A percentile compares a stretch with the other conserved stretches of the same genome.
These are phyloP conservation scores for Umbilicus rupestris DNA, from an alignment of 164 flowering plant genomes.

Conservation along the genomic window DNA sequence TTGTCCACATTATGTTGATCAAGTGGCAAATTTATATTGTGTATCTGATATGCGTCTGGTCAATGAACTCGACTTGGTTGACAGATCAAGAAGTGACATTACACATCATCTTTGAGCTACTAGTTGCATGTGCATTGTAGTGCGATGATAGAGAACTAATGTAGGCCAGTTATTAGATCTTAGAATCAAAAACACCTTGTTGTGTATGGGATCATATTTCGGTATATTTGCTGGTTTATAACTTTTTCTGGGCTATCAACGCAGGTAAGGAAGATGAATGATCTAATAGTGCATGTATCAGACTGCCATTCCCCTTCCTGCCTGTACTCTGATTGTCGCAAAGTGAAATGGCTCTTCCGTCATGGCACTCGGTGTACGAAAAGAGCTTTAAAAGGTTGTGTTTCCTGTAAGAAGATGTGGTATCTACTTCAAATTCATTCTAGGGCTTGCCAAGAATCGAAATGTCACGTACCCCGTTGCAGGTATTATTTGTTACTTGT, in stretches of 20 bases:
- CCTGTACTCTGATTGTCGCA: constrained; percentile 79
- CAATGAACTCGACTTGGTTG: too few species aligned
- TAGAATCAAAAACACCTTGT: background rate
- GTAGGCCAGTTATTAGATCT: background rate
- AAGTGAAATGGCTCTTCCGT: constrained; percentile 92
- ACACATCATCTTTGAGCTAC: too few species aligned
- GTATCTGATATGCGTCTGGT: too few species aligned
- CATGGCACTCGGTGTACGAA: constrained; percentile 73
- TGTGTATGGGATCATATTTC: background rate
- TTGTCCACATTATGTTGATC: too few species aligned
- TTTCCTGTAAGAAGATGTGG: constrained; percentile 95
- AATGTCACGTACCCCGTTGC: constrained; percentile 95
- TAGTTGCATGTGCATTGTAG: too few species aligned
- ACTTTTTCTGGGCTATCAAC: background rate
- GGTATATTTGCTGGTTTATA: background rate
- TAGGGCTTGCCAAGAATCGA: constrained; percentile 83
- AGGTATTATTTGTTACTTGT: constrained; percentile 29
- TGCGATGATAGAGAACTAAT: background rate
- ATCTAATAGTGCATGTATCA: constrained; percentile 92
- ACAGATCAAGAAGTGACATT: too few species aligned
- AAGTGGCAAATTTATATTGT: too few species aligned
- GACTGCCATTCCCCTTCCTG: constrained; percentile 78
- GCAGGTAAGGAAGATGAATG: constrained; percentile 37
- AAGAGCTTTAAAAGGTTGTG: constrained; percentile 88
- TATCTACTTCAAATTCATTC: constrained; percentile 92